Base-by-base conservation (phyloP, 495 filamentous ascomycete species). In the Elasticomyces elasticus region DNA sequence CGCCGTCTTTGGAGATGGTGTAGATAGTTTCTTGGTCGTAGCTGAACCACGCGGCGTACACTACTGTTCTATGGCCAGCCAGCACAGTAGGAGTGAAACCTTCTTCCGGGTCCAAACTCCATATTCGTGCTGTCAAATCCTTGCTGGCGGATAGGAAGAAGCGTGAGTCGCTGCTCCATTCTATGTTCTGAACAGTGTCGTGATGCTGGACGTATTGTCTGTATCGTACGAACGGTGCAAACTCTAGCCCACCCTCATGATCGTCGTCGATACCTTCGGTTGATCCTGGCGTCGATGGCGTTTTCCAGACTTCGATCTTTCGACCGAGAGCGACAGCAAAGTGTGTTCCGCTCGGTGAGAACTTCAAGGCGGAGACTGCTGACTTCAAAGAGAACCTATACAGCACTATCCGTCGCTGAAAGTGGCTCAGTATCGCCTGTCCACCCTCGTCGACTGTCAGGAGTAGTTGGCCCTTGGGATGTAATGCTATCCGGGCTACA, bases 361-460 rank as follows among this genome's bases (percentile, higher is more conserved):
- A 97, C 15, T 86, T 81, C 42, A 98, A 79, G 6, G 90, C 85
- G 17, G 88, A 83, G 28, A 94, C 81, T 13, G 78, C 72, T n/a
- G 76, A 77, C 64, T 84, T 86, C 76, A 98, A 94, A 37, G 94
- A 90, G 66, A 98, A 95, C 71, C 95, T 83, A 66, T 97, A 87
- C 28, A 97, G 80, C 20, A 80, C 79, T 55, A 95, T 81, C 44
- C 89, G 80, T 47, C 92, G 86, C 17, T 79, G 80, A 52, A 97
- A 81, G 62, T 94, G 90, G 47, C 87, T 91, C 55, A 98, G 75
- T 49, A 98, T 94, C 17, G 89, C 87, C 56, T 83, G 85, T 53
- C 92, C 92, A 78, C 94, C 87, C 72, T 96, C 87, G 69, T 97
- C 94, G 33, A 97, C 77, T 4, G 90, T 86, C 43, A 98, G 81